These are phyloP conservation scores for Brasilioporus rufonigricans DNA, from an alignment of 768 basidiomycete species.

Conservation along the genomic window DNA sequence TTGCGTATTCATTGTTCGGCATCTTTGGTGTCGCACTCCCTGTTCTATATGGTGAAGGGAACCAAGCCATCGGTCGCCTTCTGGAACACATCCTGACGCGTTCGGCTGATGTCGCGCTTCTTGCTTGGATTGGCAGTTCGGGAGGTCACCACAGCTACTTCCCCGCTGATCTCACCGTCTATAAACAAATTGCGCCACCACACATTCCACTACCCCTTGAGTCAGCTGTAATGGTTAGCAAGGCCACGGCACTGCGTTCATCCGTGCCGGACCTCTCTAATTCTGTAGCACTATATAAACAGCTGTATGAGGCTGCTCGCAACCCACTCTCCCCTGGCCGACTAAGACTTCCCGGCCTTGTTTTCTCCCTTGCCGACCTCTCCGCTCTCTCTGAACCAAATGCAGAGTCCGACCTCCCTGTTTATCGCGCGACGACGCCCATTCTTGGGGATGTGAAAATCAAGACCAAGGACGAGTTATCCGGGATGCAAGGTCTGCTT, in stretches of 20 bases:
- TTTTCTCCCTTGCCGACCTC: neutral
- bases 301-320: neutral
- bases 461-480: neutral
- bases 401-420: neutral
- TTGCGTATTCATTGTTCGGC: neutral
- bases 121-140: neutral
- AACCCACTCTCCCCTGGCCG: neutral
- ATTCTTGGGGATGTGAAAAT: neutral
- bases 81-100: neutral
- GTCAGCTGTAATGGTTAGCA: neutral
- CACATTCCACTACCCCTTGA: neutral
- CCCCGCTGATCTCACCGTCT: neutral
- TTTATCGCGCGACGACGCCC: neutral
- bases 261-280: neutral
- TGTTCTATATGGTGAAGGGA: neutral
- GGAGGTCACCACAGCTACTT: constrained; percentile 8
- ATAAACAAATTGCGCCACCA: neutral
- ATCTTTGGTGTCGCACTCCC: neutral
- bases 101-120: neutral
- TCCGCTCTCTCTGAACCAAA: neutral
- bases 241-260: neutral
- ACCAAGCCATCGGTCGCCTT: neutral
- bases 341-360: neutral
- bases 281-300: neutral
- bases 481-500: neutral